Evolutionary conservation across 495 filamentous ascomycete species (phyloP).

Genomic region (Neurospora sp.): DNA sequence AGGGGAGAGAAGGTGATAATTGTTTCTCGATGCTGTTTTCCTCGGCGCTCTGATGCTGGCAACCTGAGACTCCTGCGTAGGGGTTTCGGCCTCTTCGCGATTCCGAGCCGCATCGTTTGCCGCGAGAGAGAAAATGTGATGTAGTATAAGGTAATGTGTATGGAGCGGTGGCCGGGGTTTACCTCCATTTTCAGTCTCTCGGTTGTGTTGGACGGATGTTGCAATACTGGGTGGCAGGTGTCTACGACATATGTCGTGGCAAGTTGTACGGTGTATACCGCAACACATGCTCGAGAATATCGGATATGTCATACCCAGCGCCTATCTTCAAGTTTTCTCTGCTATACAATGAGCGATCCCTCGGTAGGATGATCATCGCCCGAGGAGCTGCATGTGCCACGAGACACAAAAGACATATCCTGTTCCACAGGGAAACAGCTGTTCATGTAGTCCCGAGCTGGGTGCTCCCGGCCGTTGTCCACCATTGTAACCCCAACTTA

Average conservation of each 20-base stretch:
- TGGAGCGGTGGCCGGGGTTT: neutral
- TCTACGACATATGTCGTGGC: neutral
- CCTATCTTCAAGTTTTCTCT: neutral
- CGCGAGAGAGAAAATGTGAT: neutral
- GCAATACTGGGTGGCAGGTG: neutral
- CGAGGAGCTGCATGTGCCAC: neutral
- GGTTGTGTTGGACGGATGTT: neutral
- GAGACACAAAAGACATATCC: neutral
- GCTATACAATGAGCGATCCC: neutral
- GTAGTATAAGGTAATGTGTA: neutral
- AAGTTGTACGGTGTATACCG: neutral
- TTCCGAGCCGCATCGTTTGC: neutral
- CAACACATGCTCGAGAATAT: neutral
- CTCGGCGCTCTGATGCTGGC: neutral
- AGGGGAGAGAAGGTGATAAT: neutral
- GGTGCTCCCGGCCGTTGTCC: neutral
- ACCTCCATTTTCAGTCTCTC: neutral
- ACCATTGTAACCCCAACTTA: neutral
- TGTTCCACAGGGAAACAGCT: neutral
- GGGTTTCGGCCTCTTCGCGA: neutral
- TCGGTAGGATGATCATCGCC: neutral
- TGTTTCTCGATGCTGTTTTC: neutral
- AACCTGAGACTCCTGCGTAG: neutral
- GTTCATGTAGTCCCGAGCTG: neutral
- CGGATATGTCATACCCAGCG: neutral